These are phyloP conservation scores for Colletotrichum sp. DNA, from an alignment of 2,329 filamentous ascomycete genomes.

Conservation along the genomic window DNA sequence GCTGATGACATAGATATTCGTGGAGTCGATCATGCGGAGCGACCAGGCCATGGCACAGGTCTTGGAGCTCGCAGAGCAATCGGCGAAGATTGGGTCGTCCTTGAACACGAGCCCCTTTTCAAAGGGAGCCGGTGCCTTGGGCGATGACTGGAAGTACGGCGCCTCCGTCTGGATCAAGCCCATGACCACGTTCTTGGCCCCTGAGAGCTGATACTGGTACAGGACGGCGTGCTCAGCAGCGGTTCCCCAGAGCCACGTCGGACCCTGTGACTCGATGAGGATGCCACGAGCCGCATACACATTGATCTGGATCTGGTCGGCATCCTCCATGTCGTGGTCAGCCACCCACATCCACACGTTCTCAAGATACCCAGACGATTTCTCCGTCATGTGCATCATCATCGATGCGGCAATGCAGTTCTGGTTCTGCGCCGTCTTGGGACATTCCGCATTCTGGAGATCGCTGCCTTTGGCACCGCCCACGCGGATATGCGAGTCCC, in stretches of 20 bases:
- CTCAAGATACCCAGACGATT: constrained; percentile 26
- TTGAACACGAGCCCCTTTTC: too few species aligned
- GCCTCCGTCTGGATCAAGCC: constrained; percentile 46
- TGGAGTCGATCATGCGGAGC: too few species aligned
- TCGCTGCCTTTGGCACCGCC: constrained; percentile 32
- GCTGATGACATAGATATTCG: too few species aligned
- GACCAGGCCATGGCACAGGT: too few species aligned
- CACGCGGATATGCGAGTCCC: constrained; percentile 62
- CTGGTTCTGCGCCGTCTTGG: neutral
- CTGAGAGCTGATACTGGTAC: constrained; percentile 53
- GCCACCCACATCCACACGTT: constrained; percentile 71
- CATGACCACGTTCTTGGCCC: constrained; percentile 49
- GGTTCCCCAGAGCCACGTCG: constrained; percentile 43
- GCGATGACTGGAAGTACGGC: constrained; percentile 49
- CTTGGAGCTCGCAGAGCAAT: too few species aligned
- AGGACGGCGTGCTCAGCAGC: constrained; percentile 53
- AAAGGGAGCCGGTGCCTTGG: too few species aligned
- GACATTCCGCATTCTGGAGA: constrained; percentile 26
- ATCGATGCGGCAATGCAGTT: constrained; percentile 43
- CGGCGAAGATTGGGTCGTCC: too few species aligned
- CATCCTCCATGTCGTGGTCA: constrained; percentile 60
- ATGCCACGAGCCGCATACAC: constrained; percentile 41
- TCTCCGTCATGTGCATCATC: constrained; percentile 46
- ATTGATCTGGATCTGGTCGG: constrained; percentile 29
- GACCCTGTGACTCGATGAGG: constrained; percentile 32